phyloP scores from a whole-genome alignment of 2,329 filamentous ascomycete species.

The Peltaster fructicola region DNA sequence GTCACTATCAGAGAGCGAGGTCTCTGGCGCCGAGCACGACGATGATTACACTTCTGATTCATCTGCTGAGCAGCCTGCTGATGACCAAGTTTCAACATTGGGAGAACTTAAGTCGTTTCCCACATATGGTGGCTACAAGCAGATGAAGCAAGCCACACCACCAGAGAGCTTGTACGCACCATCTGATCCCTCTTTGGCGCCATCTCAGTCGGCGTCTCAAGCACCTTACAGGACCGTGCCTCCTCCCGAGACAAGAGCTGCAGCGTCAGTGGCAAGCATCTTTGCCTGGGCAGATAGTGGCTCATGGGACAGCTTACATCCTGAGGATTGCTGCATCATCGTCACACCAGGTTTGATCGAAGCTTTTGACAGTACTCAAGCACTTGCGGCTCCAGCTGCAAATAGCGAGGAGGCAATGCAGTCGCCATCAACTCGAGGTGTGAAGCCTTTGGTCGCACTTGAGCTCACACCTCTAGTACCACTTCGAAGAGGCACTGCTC shows the following conservation, averaged over 20 bases:
- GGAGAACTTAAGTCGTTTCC: conserved; percentile 20
- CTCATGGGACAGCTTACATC: conserved; percentile 42
- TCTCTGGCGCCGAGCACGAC: conserved; percentile 32
- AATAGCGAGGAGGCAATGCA: conserved; percentile 23
- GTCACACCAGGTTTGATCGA: conserved; percentile 48
- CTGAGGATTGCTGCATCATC: conserved; percentile 44
- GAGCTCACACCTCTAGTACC: conserved; percentile 85
- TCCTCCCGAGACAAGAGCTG: conserved; percentile 30
- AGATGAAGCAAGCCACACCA: conserved; percentile 14
- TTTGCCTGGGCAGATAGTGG: conserved; percentile 48
- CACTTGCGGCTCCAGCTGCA: conserved; percentile 24
- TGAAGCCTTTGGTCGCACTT: conserved; percentile 45
- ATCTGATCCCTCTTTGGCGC: conserved; percentile 42
- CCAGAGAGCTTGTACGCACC: conserved; percentile 19
- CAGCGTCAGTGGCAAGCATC: conserved; percentile 40
- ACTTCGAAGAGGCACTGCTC: conserved; percentile 72
- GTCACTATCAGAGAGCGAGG: conserved; percentile 40
- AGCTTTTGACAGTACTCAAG: conserved; percentile 38
- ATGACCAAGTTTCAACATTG: conserved; percentile 12
- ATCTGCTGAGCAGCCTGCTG: conserved; percentile 40
- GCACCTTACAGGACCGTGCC: conserved; percentile 42
- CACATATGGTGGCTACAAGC: conserved; percentile 13
- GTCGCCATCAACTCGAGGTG: conserved; percentile 19
- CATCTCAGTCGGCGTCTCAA: conserved; percentile 71
- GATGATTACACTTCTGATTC: conserved; percentile 30